These are phyloP conservation scores for Acidomyces sp. DNA, from an alignment of 495 filamentous ascomycete genomes.

Conservation along the genomic window DNA sequence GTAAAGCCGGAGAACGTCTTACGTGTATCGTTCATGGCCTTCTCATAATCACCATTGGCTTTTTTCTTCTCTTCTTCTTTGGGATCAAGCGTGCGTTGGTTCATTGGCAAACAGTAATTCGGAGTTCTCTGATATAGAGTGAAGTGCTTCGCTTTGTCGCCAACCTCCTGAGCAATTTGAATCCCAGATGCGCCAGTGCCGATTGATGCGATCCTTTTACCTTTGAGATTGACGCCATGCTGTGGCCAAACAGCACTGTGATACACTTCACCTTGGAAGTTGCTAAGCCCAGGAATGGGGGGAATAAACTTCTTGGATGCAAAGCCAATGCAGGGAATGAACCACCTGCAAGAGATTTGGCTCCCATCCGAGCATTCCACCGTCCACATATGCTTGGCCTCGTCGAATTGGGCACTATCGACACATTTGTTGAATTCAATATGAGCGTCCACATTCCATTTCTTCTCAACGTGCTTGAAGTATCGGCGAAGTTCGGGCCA, in stretches of 20 bases:
- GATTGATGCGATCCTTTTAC: slow-evolving; percentile 43
- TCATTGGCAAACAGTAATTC: slow-evolving; percentile 23
- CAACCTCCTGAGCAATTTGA: slow-evolving; percentile 40
- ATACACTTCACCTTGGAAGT: slow-evolving; percentile 41
- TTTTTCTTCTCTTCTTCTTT: slow-evolving; percentile 19
- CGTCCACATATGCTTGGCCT: slow-evolving; percentile 14
- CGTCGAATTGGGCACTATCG: slow-evolving; percentile 20
- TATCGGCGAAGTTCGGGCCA: slow-evolving; percentile 23
- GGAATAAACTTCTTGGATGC: slow-evolving; percentile 26
- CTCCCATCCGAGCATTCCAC: slow-evolving; percentile 18
- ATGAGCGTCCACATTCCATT: slow-evolving; percentile 19
- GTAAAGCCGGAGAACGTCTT: slow-evolving; percentile 35
- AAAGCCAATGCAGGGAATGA: slow-evolving; percentile 16
- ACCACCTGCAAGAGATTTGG: slow-evolving; percentile 8
- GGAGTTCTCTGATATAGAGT: slow-evolving; percentile 37
- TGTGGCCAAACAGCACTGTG: slow-evolving; percentile 50
- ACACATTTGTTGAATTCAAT: slow-evolving; percentile 19
- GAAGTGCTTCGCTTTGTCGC: slow-evolving; percentile 27
- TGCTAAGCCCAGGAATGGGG: slow-evolving; percentile 37
- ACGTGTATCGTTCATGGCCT: slow-evolving; percentile 18
- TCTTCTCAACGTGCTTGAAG: slow-evolving; percentile 25
- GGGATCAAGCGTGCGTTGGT: slow-evolving; percentile 14
- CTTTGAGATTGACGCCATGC: slow-evolving; percentile 34
- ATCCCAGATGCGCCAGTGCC: slow-evolving; percentile 41
- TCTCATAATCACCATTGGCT: slow-evolving; percentile 13